Evolutionary conservation across 495 filamentous ascomycete species (phyloP).

Genomic region (Jackrogersella multiformis): DNA sequence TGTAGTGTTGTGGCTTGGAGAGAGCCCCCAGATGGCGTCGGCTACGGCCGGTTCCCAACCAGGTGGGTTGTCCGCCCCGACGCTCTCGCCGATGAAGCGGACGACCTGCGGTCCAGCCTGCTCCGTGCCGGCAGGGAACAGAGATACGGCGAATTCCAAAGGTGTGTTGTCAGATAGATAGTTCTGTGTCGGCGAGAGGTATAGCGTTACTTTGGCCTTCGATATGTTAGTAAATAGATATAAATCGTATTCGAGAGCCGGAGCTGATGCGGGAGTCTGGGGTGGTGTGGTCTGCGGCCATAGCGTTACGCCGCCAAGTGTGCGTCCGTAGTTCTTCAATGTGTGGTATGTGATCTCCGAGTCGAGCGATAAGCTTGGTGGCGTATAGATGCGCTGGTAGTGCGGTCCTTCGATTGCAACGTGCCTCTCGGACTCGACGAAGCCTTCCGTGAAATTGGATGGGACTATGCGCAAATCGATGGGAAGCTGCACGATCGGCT

Average conservation of each 20-base stretch:
- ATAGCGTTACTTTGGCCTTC: constrained; percentile 67
- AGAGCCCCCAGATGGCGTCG: constrained; percentile 66
- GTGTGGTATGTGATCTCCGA: constrained; percentile 60
- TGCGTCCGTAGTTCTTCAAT: constrained; percentile 65
- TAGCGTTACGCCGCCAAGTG: constrained; percentile 66
- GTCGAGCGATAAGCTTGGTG: constrained; percentile 45
- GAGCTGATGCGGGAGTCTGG: constrained; percentile 57
- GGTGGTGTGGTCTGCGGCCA: constrained; percentile 60
- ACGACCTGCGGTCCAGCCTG: constrained; percentile 56
- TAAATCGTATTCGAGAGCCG: constrained; percentile 70
- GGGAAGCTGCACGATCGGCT: constrained; percentile 67
- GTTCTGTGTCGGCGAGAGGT: constrained; percentile 69
- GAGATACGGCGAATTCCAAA: constrained; percentile 67
- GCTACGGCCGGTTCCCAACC: constrained; percentile 67
- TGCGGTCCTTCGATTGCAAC: constrained; percentile 70
- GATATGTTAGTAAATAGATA: constrained; percentile 67
- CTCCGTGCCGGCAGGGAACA: constrained; percentile 56
- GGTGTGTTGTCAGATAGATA: constrained; percentile 65
- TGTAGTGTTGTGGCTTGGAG: constrained; percentile 57
- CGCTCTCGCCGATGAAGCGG: constrained; percentile 60
- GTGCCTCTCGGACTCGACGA: constrained; percentile 70
- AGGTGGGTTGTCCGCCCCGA: constrained; percentile 59
- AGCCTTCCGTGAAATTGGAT: constrained; percentile 65
- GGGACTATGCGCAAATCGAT: constrained; percentile 64
- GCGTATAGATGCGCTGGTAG: constrained; percentile 55